phyloP scores from a whole-genome alignment of 2,329 filamentous ascomycete species.

The Venturia carpophila region DNA sequence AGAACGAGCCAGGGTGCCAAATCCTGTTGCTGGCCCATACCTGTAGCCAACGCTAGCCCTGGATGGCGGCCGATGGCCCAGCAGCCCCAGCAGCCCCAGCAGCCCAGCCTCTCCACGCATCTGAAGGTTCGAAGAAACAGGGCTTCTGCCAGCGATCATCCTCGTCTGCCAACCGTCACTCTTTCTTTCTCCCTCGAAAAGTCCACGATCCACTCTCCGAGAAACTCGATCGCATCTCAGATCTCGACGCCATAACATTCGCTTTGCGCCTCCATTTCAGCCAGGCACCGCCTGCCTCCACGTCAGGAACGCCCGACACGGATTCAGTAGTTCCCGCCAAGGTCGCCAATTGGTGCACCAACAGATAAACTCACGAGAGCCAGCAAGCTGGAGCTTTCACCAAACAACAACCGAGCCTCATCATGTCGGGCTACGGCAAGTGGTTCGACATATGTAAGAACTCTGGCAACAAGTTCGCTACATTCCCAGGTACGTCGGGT shows the following conservation, averaged over 20 bases:
- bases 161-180: neutral
- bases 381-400: neutral
- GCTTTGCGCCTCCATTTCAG: neutral
- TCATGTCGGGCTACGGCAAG: slow-evolving; percentile 27
- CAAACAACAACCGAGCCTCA: slow-evolving; percentile 5
- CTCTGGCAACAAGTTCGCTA: slow-evolving; percentile 36
- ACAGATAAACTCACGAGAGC: neutral
- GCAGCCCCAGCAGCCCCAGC: no score
- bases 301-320: slow-evolving; percentile 5
- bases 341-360: neutral
- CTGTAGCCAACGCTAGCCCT: slow-evolving; percentile 8
- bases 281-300: neutral
- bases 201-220: neutral
- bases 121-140: neutral
- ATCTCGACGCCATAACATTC: neutral
- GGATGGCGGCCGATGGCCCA: no score
- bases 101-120: slow-evolving; percentile 3
- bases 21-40: neutral
- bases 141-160: neutral
- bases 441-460: slow-evolving; percentile 43
- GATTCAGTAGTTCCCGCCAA: neutral
- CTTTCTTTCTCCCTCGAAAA: neutral
- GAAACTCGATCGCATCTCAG: neutral
- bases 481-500: slow-evolving; percentile 33
- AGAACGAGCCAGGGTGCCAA: neutral